Evolutionary conservation across 1,284 basidiomycete genomes (phyloP).

Genomic region (Pseudozyma sp.): DNA sequence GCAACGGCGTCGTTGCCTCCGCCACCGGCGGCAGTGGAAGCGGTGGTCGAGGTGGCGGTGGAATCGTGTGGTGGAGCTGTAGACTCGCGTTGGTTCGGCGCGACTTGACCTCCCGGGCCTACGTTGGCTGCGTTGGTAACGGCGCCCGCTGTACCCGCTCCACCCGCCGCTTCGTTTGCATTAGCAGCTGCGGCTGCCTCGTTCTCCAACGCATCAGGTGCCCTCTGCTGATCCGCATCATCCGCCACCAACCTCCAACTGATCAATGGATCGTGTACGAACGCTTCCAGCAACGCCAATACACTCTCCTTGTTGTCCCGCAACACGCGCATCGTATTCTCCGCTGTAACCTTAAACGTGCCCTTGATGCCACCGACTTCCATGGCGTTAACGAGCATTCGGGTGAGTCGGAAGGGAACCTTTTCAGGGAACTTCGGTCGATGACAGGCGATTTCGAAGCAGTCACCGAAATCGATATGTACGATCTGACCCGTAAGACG

Average conservation of each 20-base stretch:
- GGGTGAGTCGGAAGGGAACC: conserved; percentile 96
- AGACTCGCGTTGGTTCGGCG: no score
- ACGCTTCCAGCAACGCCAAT: conserved; percentile 94
- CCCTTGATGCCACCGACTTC: conserved; percentile 96
- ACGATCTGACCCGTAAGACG: conserved; percentile 94
- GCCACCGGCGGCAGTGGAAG: no score
- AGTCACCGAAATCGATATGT: conserved; percentile 87
- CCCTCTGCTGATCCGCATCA: conserved; percentile 44
- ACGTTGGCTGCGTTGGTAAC: conserved; percentile 10
- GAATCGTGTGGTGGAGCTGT: no score
- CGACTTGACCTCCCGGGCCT: no score
- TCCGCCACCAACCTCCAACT: conserved; percentile 72
- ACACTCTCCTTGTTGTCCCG: conserved; percentile 97
- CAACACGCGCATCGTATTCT: conserved; percentile 96
- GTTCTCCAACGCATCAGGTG: conserved; percentile 64
- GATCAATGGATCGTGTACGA: conserved; percentile 75
- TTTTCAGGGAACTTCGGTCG: conserved; percentile 98
- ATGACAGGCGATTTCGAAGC: conserved; percentile 71
- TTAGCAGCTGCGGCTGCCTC: conserved; percentile 39
- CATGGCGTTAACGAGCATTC: conserved; percentile 99
- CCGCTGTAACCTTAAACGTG: conserved; percentile 94
- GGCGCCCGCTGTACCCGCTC: background rate
- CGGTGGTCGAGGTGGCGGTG: no score
- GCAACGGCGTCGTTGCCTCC: background rate
- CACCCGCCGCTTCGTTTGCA: conserved; percentile 12